A percentile compares a stretch with the other conserved stretches of the same genome.
phyloP scores from a whole-genome alignment of 768 basidiomycete genomes.

The Cyclocybe cylindracea region DNA sequence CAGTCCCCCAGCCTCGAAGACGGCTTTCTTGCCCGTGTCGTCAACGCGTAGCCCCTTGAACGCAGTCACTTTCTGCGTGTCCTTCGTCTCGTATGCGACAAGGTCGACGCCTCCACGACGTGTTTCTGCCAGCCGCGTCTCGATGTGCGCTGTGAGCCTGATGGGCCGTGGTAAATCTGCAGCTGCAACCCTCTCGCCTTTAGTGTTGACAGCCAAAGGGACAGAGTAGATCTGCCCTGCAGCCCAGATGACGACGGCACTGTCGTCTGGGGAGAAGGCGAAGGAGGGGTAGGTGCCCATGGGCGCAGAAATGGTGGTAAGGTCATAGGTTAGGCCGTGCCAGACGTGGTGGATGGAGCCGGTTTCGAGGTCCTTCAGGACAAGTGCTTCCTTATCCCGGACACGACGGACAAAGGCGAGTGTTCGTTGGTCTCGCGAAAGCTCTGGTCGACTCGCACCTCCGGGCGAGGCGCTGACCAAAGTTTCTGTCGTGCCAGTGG shows the following conservation, averaged over 20 bases:
- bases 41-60: constrained; percentile 65
- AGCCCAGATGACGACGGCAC: constrained; percentile 72
- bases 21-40: constrained; percentile 48
- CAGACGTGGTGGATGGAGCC: constrained; percentile 67
- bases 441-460: constrained; percentile 72
- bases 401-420: constrained; percentile 76
- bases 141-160: constrained; percentile 62
- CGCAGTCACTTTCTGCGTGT: constrained; percentile 57
- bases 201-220: constrained; percentile 51
- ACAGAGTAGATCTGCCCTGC: constrained; percentile 68
- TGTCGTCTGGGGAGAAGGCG: constrained; percentile 61
- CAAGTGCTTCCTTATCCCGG: constrained; percentile 70
- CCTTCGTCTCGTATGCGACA: constrained; percentile 50
- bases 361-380: constrained; percentile 70
- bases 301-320: constrained; percentile 63
- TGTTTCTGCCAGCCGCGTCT: constrained; percentile 66
- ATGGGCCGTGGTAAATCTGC: constrained; percentile 46
- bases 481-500: constrained; percentile 48
- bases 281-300: constrained; percentile 84
- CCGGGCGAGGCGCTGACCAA: constrained; percentile 62
- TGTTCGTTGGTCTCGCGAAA: constrained; percentile 68
- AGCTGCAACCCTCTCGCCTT: constrained; percentile 51
- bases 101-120: constrained; percentile 49
- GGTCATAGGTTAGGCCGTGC: constrained; percentile 71
- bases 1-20: constrained; percentile 70